A percentile compares a stretch with the other conserved stretches of the same genome.
Conservation (phyloP, 768 basidiomycete genomes). For the Dacryopinax spathularia region DNA sequence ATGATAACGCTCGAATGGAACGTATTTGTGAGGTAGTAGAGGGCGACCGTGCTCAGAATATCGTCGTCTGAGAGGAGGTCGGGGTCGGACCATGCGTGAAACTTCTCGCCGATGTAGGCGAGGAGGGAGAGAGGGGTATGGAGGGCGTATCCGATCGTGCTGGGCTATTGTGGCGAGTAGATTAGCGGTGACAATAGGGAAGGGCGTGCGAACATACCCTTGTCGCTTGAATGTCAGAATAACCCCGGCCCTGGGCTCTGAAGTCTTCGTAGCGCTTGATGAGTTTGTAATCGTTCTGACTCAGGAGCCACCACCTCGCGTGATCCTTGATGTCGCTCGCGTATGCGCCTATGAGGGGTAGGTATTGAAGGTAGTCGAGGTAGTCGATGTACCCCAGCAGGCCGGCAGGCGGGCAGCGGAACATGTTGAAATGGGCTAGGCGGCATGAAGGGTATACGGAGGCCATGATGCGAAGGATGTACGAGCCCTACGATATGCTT, state of each 20-base stretch:
- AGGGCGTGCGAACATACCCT: constrained; percentile 6
- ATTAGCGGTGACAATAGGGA: background rate
- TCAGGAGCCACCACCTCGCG: background rate
- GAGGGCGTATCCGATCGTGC: constrained; percentile 15
- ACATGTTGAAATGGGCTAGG: constrained; percentile 17
- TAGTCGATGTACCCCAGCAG: background rate
- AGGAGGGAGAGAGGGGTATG: constrained; percentile 12
- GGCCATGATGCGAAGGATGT: constrained; percentile 13
- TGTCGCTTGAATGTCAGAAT: constrained; percentile 11
- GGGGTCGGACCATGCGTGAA: constrained; percentile 15
- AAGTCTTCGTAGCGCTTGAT: constrained; percentile 9
- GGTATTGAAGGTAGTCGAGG: background rate
- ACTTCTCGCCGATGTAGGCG: constrained; percentile 16
- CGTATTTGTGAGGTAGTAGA: constrained; percentile 14
- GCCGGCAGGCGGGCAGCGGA: constrained; percentile 7
- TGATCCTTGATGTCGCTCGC: background rate
- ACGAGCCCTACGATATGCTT: constrained; percentile 9
- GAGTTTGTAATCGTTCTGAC: constrained; percentile 3
- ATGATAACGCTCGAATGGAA: constrained; percentile 14
- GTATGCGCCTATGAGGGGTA: background rate
- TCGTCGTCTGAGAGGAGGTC: constrained; percentile 8
- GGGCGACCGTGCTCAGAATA: constrained; percentile 12
- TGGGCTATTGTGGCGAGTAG: constrained; percentile 7
- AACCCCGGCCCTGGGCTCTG: constrained; percentile 9
- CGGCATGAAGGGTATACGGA: constrained; percentile 9